A percentile compares a stretch with the other conserved stretches of the same genome.
Evolutionary conservation across 345 rosid genomes (phyloP).

Genomic region (Alliaria petiolata): DNA sequence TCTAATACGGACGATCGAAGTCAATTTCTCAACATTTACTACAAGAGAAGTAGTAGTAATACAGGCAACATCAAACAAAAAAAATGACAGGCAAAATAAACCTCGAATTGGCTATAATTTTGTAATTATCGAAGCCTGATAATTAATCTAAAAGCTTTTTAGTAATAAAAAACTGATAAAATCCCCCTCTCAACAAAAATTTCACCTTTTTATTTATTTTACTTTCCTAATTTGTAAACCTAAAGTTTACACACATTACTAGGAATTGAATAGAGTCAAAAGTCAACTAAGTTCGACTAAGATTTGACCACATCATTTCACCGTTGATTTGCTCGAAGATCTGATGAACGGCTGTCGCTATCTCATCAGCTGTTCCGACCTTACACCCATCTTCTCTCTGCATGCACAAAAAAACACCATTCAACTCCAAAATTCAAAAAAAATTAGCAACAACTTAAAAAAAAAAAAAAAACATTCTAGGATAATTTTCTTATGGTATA

Average conservation of each 20-base stretch:
- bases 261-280: not conserved
- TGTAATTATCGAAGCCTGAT: not conserved
- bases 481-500: too few species aligned
- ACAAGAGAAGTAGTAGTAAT: not conserved
- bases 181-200: not conserved
- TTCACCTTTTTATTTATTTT: not conserved
- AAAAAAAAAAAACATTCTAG: too few species aligned
- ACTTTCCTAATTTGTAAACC: conserved; percentile 3
- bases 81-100: not conserved
- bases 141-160: not conserved
- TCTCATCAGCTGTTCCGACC: conserved; percentile 56
- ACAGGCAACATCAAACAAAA: too few species aligned
- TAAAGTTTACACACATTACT: conserved; percentile 8
- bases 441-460: too few species aligned
- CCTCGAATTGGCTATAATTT: not conserved
- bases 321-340: conserved; percentile 53
- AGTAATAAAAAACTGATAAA: too few species aligned
- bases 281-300: conserved; percentile 23
- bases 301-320: conserved; percentile 31
- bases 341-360: conserved; percentile 51
- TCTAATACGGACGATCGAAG: not conserved
- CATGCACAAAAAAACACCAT: conserved; percentile 12
- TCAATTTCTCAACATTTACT: not conserved
- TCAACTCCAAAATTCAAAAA: not conserved
- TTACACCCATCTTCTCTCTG: conserved; percentile 72